These are phyloP conservation scores for Sherardia arvensis DNA, from an alignment of 257 asterid genomes.

Conservation along the genomic window DNA sequence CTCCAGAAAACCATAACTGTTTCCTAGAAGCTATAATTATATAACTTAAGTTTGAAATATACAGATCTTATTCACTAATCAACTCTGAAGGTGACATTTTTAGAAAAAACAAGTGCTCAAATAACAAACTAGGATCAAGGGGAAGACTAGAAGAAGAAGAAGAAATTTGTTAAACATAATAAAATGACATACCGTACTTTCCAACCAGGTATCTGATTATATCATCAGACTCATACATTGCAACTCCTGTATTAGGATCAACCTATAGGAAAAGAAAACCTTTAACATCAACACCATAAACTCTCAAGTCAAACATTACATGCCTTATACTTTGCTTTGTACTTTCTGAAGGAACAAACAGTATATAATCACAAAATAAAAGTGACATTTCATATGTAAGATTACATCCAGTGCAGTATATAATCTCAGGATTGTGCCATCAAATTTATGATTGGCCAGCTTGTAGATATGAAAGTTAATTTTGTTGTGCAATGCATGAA, in stretches of 20 bases:
- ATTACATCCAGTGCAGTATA: neutral
- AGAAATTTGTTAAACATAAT: neutral
- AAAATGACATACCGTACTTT: conserved; percentile 57
- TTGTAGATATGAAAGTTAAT: neutral
- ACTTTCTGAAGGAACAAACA: neutral
- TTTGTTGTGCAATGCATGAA: neutral
- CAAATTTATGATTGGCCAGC: neutral
- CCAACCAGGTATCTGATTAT: conserved; percentile 76
- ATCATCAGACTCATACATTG: conserved; percentile 93
- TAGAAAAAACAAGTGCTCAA: neutral
- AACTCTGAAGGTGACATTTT: neutral
- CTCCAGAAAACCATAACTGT: neutral
- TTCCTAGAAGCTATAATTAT: neutral
- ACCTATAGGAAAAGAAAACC: conserved; percentile 43
- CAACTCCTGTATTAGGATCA: conserved; percentile 91
- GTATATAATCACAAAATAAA: neutral
- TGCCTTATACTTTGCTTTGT: neutral
- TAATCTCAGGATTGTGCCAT: neutral
- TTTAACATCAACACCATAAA: neutral
- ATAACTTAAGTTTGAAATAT: neutral
- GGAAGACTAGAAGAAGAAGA: neutral
- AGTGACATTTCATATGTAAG: neutral
- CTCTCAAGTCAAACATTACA: neutral
- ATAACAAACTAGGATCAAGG: neutral
- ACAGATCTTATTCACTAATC: neutral